These are phyloP conservation scores for Clarireedia paspali DNA, from an alignment of 2,329 filamentous ascomycete genomes.

Conservation along the genomic window DNA sequence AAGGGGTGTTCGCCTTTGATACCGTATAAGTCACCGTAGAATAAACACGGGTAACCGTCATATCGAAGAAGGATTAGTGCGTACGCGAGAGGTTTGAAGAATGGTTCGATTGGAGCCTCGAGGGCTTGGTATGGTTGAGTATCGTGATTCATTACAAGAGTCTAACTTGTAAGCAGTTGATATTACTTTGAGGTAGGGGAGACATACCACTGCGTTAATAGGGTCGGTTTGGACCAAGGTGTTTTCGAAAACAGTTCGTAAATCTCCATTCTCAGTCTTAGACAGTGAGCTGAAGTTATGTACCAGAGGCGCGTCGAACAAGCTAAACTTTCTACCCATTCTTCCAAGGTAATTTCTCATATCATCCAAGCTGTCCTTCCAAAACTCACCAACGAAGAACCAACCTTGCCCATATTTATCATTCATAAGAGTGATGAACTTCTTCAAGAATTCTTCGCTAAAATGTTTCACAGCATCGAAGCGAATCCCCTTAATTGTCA, in stretches of 20 bases:
- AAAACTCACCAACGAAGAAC: slow-evolving; percentile 65
- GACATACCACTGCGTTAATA: slow-evolving; percentile 47
- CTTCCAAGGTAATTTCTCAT: slow-evolving; percentile 49
- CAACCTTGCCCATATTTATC: slow-evolving; percentile 42
- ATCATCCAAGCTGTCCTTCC: slow-evolving; percentile 49
- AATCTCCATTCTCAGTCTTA: slow-evolving; percentile 46
- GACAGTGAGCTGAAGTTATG: slow-evolving; percentile 59
- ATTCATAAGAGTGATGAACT: slow-evolving; percentile 54
- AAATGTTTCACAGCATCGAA: slow-evolving; percentile 70
- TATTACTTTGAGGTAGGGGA: no score
- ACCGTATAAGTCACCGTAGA: slow-evolving; percentile 65
- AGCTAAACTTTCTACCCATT: slow-evolving; percentile 49
- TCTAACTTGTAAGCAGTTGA: slow-evolving; percentile 31
- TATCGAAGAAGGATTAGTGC: slow-evolving; percentile 60
- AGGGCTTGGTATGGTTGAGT: slow-evolving; percentile 58
- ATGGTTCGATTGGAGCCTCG: slow-evolving; percentile 52
- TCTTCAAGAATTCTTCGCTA: slow-evolving; percentile 55
- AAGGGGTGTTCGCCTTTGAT: slow-evolving; percentile 41
- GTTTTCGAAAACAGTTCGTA: slow-evolving; percentile 55
- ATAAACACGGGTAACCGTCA: slow-evolving; percentile 58
- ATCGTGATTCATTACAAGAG: slow-evolving; percentile 66
- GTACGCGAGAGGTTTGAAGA: slow-evolving; percentile 67
- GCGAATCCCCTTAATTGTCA: slow-evolving; percentile 58
- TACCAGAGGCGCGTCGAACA: slow-evolving; percentile 63
- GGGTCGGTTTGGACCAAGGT: slow-evolving; percentile 49